phyloP scores from a whole-genome alignment of 129 eudicot genomes.

The Sambucus nigra region DNA sequence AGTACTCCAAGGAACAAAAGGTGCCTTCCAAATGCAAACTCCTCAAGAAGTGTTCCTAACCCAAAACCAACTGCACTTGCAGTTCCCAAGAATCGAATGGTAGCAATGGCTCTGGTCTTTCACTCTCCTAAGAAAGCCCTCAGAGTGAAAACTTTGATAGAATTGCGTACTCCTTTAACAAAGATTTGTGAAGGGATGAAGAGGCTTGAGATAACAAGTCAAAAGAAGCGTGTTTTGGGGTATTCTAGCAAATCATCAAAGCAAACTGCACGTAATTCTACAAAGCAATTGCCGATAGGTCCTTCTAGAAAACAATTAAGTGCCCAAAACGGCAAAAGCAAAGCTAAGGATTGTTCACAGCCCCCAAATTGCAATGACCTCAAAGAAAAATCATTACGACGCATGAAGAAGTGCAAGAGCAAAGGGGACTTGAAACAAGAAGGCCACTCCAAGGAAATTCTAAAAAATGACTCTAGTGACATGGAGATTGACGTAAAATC shows the following conservation, averaged over 20 bases:
- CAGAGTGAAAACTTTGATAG: constrained; percentile 39
- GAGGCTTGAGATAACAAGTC: constrained; percentile 55
- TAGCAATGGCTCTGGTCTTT: constrained; percentile 70
- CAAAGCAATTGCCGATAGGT: constrained; percentile 16
- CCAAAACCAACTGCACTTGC: constrained; percentile 32
- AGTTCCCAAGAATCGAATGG: constrained; percentile 23
- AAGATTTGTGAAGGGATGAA: constrained; percentile 70
- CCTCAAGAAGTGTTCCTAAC: constrained; percentile 73
- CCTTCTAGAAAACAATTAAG: constrained; percentile 19
- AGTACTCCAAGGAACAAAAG: constrained; percentile 81
- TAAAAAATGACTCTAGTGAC: constrained; percentile 16
- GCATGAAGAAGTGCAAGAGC: constrained; percentile 7
- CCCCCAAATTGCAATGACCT: neutral
- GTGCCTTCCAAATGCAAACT: constrained; percentile 29
- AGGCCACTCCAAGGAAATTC: neutral
- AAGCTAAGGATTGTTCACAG: constrained; percentile 1
- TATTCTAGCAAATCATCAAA: constrained; percentile 22
- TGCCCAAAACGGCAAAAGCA: constrained; percentile 19
- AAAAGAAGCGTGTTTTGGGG: constrained; percentile 43
- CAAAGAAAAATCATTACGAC: constrained; percentile 15
- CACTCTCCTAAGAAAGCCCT: constrained; percentile 60
- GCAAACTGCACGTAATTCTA: constrained; percentile 14
- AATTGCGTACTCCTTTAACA: constrained; percentile 50
- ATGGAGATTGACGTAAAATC: constrained; percentile 7
- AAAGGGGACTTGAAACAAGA: constrained; percentile 16